Conservation (phyloP, 306 rosid species). For the Gastrolobium villosum region DNA sequence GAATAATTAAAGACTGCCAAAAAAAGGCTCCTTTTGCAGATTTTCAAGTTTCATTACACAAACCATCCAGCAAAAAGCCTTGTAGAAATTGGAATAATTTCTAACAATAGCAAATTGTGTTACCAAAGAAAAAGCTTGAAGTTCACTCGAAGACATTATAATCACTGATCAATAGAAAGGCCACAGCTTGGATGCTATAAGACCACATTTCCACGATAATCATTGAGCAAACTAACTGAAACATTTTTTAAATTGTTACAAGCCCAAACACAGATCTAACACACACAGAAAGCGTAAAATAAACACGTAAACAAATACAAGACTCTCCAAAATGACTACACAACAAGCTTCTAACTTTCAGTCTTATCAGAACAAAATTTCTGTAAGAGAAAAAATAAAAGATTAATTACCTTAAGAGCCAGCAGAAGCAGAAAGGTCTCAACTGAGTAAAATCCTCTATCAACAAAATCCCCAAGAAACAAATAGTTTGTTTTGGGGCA, state of each 20-base stretch:
- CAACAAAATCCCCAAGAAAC: conserved; percentile 99
- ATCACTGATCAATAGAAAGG: background rate
- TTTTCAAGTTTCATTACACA: conserved; percentile 20
- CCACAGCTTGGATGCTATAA: background rate
- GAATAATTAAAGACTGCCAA: conserved; percentile 10
- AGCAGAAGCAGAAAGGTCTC: conserved; percentile 95
- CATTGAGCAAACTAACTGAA: conserved; percentile 16
- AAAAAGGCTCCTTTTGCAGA: conserved; percentile 31
- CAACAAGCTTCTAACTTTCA: conserved; percentile 5
- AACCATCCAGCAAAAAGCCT: conserved; percentile 31
- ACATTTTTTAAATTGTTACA: conserved; percentile 21
- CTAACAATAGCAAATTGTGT: conserved; percentile 32
- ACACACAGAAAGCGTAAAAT: conserved; percentile 6
- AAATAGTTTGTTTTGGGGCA: conserved; percentile 97
- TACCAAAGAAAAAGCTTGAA: background rate
- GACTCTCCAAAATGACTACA: conserved; percentile 6
- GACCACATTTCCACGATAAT: conserved; percentile 18
- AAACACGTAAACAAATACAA: background rate
- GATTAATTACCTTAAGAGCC: conserved; percentile 86
- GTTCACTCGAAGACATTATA: conserved; percentile 20
- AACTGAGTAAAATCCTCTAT: conserved; percentile 94
- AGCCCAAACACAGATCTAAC: conserved; percentile 21
- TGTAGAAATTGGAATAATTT: conserved; percentile 14
- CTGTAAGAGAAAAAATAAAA: conserved; percentile 16
- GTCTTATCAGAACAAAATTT: background rate